These are phyloP conservation scores for Dendrobium nobile DNA, from an alignment of 106 monocot species.

Conservation along the genomic window DNA sequence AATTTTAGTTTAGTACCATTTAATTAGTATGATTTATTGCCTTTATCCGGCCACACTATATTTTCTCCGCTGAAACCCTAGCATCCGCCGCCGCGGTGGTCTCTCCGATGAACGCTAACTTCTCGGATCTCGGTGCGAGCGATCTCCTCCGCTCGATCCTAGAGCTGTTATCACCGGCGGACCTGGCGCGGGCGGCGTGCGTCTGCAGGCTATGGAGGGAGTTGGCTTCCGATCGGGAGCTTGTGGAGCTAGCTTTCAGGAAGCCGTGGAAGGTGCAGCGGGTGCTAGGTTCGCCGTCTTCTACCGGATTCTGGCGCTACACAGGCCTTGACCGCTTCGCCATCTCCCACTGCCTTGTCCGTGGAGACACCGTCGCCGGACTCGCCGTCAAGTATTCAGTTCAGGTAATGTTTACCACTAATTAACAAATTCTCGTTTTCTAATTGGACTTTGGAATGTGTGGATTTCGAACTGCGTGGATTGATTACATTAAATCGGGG, in stretches of 20 bases:
- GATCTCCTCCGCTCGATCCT: slow-evolving; percentile 67
- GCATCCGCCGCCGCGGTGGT: not conserved
- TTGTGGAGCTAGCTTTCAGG: slow-evolving; percentile 47
- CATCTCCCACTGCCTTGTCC: slow-evolving; percentile 51
- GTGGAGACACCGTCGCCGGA: slow-evolving; percentile 60
- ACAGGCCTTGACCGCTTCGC: slow-evolving; percentile 58
- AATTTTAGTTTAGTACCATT: no score
- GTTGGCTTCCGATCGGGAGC: slow-evolving; percentile 53
- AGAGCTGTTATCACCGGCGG: slow-evolving; percentile 43
- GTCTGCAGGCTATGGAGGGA: slow-evolving; percentile 65
- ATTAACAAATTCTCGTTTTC: not conserved
- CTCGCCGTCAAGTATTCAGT: slow-evolving; percentile 86
- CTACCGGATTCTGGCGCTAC: slow-evolving; percentile 62
- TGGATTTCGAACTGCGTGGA: not conserved
- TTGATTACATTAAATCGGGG: no score
- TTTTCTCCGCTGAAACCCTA: not conserved
- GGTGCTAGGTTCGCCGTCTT: slow-evolving; percentile 56
- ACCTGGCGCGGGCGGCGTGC: slow-evolving; percentile 76
- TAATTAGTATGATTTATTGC: no score
- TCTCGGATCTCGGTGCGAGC: slow-evolving; percentile 19
- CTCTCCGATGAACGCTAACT: slow-evolving; percentile 35
- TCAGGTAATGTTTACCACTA: slow-evolving; percentile 30
- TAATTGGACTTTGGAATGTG: not conserved
- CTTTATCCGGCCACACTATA: no score
- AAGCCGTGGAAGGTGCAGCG: slow-evolving; percentile 49